These are phyloP conservation scores for Acer yangbiense DNA, from an alignment of 345 rosid species.

Conservation along the genomic window DNA sequence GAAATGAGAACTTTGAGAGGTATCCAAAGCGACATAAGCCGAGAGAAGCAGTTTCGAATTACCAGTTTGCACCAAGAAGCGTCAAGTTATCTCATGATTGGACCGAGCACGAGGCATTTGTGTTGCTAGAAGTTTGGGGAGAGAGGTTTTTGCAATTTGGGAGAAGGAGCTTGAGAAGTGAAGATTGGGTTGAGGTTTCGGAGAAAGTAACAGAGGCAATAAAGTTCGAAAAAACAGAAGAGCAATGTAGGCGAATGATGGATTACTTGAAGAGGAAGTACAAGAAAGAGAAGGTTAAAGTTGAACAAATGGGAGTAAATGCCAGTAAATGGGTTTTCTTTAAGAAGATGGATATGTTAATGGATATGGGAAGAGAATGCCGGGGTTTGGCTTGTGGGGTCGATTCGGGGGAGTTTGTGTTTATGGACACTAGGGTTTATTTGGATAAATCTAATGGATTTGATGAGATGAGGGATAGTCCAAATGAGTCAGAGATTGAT, in stretches of 20 bases:
- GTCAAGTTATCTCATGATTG: slow-evolving; percentile 24
- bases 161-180: slow-evolving; percentile 53
- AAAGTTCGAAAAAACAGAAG: slow-evolving; percentile 31
- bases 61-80: slow-evolving; percentile 31
- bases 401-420: slow-evolving; percentile 63
- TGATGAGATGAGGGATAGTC: slow-evolving; percentile 72
- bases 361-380: slow-evolving; percentile 28
- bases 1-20: slow-evolving; percentile 33
- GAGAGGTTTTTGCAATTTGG: slow-evolving; percentile 55
- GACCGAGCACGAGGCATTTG: slow-evolving; percentile 44
- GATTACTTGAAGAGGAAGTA: slow-evolving; percentile 52
- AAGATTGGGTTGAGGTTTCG: slow-evolving; percentile 56
- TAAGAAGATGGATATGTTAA: slow-evolving; percentile 58
- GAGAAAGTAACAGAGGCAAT: slow-evolving; percentile 48
- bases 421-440: slow-evolving; percentile 52
- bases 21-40: slow-evolving; percentile 44
- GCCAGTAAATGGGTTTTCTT: slow-evolving; percentile 47
- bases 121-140: slow-evolving; percentile 63
- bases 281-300: slow-evolving; percentile 43
- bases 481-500: slow-evolving; percentile 45
- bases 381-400: slow-evolving; percentile 52
- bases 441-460: slow-evolving; percentile 51
- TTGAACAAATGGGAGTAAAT: slow-evolving; percentile 25
- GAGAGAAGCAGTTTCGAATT: slow-evolving; percentile 28
- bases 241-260: slow-evolving; percentile 49